phyloP scores from a whole-genome alignment of 2,329 filamentous ascomycete genomes.

The Pseudocercospora musae region DNA sequence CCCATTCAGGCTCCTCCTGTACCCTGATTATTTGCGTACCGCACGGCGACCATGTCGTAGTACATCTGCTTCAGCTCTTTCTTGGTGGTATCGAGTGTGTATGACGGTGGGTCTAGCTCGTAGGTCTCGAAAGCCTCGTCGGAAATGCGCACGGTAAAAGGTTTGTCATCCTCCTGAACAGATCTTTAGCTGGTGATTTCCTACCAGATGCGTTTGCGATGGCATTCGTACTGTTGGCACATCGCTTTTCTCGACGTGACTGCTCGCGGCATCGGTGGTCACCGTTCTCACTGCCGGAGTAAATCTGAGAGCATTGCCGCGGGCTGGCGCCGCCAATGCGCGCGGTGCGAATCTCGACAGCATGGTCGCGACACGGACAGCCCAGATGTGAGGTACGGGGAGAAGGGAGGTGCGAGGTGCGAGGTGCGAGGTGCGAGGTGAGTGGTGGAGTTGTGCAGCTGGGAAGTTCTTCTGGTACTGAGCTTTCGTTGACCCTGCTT shows the following conservation, averaged over 20 bases:
- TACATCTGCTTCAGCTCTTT: slow-evolving; percentile 99
- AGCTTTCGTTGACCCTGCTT: slow-evolving; percentile 7
- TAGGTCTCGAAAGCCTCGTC: slow-evolving; percentile 99
- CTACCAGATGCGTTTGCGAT: background rate
- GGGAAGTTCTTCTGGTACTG: background rate
- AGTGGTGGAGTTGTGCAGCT: no score
- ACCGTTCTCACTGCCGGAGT: slow-evolving; percentile 63
- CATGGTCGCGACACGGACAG: slow-evolving; percentile 26
- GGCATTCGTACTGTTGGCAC: slow-evolving; percentile 59
- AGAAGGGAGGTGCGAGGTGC: slow-evolving; percentile 1
- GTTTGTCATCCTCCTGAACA: slow-evolving; percentile 81
- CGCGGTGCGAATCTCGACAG: slow-evolving; percentile 38
- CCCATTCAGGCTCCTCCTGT: background rate
- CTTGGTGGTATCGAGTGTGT: slow-evolving; percentile 92
- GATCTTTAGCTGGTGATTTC: slow-evolving; percentile 5
- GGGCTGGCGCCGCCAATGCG: slow-evolving; percentile 34
- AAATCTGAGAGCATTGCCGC: slow-evolving; percentile 30
- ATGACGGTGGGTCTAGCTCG: slow-evolving; percentile 92
- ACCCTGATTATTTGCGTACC: slow-evolving; percentile 56
- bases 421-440: no score
- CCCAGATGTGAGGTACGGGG: background rate
- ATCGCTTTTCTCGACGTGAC: slow-evolving; percentile 76
- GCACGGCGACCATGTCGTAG: slow-evolving; percentile 90
- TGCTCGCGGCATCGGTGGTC: slow-evolving; percentile 91
- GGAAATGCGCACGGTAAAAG: slow-evolving; percentile 86